Percentiles rank a stretch among this genome's conserved stretches.
These are phyloP conservation scores for Escovopsis sp. DNA, from an alignment of 2,329 filamentous ascomycete species.

Conservation along the genomic window DNA sequence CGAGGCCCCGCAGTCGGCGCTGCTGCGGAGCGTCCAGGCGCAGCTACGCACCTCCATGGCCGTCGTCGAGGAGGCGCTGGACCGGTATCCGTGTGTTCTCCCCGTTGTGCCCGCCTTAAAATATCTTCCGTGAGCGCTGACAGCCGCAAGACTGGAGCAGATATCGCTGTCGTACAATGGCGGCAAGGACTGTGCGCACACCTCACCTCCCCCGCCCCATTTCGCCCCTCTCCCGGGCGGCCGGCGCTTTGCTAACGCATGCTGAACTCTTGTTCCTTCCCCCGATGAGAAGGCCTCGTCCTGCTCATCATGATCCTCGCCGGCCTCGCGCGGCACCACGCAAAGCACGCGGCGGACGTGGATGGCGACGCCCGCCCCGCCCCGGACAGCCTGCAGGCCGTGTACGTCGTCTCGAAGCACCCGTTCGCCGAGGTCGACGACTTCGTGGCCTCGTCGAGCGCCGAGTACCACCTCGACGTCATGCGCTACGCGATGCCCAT, in stretches of 20 bases:
- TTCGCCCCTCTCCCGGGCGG: neutral
- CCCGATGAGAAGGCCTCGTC: slow-evolving; percentile 41
- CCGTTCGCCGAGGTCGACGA: slow-evolving; percentile 76
- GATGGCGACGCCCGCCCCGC: slow-evolving; percentile 14
- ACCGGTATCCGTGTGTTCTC: slow-evolving; percentile 52
- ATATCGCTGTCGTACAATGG: neutral
- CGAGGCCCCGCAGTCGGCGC: slow-evolving; percentile 5
- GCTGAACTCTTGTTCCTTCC: neutral
- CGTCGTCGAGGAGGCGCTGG: slow-evolving; percentile 61
- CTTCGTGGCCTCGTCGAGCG: slow-evolving; percentile 57
- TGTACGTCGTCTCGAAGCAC: slow-evolving; percentile 77
- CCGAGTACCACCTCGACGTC: slow-evolving; percentile 60
- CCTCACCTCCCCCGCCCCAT: neutral
- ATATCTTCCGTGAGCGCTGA: neutral
- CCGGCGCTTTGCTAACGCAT: too few species aligned
- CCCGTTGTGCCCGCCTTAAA: neutral
- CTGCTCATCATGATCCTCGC: slow-evolving; percentile 77
- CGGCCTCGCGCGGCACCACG: slow-evolving; percentile 25
- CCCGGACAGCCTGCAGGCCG: slow-evolving; percentile 48
- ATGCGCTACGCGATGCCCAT: slow-evolving; percentile 64
- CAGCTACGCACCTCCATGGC: slow-evolving; percentile 60
- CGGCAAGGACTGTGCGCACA: neutral
- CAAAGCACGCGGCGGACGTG: slow-evolving; percentile 11
- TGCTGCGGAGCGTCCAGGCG: slow-evolving; percentile 51
- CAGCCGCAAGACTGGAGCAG: neutral